Base-by-base conservation (phyloP, 2,329 filamentous ascomycete genomes). In the Fusarium kyushuense region DNA sequence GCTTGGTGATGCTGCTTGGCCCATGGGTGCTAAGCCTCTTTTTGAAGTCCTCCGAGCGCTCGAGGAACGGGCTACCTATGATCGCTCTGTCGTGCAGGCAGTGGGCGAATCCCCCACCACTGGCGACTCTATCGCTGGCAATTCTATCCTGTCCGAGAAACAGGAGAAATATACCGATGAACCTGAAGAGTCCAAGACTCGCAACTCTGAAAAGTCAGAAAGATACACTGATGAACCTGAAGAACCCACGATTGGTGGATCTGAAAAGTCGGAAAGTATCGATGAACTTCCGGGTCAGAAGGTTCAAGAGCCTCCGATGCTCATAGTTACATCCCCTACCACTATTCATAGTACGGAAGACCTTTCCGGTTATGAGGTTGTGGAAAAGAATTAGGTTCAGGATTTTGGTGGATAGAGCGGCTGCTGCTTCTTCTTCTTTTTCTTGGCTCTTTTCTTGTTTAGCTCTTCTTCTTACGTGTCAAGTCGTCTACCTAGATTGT, bases 41-140 rank as follows among this genome's bases (percentile, higher is more conserved):
- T 76, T 78, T 16, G 80, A 81, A 60, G 77, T 81, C 1, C 72
- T 83, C 8, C 76, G 76, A 63, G 77, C 74, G n/a, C 73, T 81
- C 5, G 78, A 82, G 51, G 80, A 80, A 2, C 68, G 63, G 14
- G 36, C 64, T 2, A 65, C 72, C 38, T 71, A 76, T 36, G 69
- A 78, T 51, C 67, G 47, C 8, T 61, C 47, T 8, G 58, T 77
- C 1, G 71, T 78, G 25, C 68, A 76, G 19, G 72, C 73, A 45
- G 65, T 78, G 3, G 76, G 54, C 8, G 65, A 59, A 38, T 40
- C 63, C 23, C 70, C 72, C 17, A 36, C 74, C 7, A 67, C 72
- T 5, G 65, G 67, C 0, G 72, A 74, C 13, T 16, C 54, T 9
- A 23, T 27, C 27, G 6, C 27, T 27, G 27, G 27, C 9, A 8